Base-by-base conservation (phyloP, 768 basidiomycete species). In the Termitomyces sp. region DNA sequence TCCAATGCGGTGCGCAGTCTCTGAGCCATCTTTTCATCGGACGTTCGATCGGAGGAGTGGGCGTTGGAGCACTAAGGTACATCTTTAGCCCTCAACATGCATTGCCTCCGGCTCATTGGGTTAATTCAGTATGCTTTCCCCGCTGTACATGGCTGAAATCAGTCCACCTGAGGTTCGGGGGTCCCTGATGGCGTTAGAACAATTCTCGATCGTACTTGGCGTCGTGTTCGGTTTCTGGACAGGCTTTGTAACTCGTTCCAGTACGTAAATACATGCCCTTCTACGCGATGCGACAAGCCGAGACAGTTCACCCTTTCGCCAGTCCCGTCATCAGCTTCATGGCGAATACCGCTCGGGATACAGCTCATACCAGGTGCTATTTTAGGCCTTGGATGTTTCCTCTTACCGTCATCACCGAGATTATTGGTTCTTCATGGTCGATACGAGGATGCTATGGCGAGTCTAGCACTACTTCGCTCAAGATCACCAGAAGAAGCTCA, bases 151-250 rank as follows among this genome's bases (percentile, higher is more conserved):
- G 78, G 84, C 90, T 1, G 90, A 93, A 71, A 93, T 93, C 52
- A 87, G 87, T 60, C 82, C 90, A 10, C 90, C 90, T 0, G 89
- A 91, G 69, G 77, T 87, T 0, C 80, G 91, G 16, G 90, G 90
- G 10, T 89, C 90, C 0, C 78, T 93, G 20, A 78, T 92, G 71
- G 85, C 89, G 1, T 74, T 93, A 3, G 90, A 93, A 64, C 90
- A 92, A 58, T 79, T 91, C 44, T 82, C 87, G 20, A 93, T 93
- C 51, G 90, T 92, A 14, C 71, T 87, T 0, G 91, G 90, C 3
- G 90, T 91, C 5, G 89, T 93, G 0, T 71, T 89, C 14, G 90
- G 90, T 2, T 93, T 92, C 64, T 92, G 91, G 90, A 79, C 82
- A 4, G 91, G 90, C 0, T 93, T 88, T 65, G 65, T 81, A 45